Evolutionary conservation across 106 monocot genomes (phyloP), one percentile per base, ranked within the genome.

Genomic region (Allium sativum): DNA sequence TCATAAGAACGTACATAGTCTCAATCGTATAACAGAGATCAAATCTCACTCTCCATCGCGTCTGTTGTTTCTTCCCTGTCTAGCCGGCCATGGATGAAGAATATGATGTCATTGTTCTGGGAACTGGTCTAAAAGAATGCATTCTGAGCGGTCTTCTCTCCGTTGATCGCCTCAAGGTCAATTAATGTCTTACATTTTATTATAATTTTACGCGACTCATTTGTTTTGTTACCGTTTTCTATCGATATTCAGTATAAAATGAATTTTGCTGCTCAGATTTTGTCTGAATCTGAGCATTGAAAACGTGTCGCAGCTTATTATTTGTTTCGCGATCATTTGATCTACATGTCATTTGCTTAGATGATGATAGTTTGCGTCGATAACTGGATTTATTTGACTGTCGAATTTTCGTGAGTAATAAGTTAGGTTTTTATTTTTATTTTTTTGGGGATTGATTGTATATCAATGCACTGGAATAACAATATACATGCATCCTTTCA

Each of bases 141-240:
- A 85, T 89, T 62, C 84, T 89, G 65, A 85, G 84, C 48, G 89
- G 89, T 54, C 89, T 89, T 52, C 89, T 89, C 70, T 84, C 84
- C 65, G 89, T 89, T 66, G 89, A 89, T 50, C 76, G 89, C 79
- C 84, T 84, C 73, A 89, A 84, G 89, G 89, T 89, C 53, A 17
- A 47, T 48, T 74, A n/a, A 7, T 54, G 13, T 2, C 31, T 31
- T 31, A 31, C 10, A 53, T 12, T 74, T 44, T 53, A 18, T 3
- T 17, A 22, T 18, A 21, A 55, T 54, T 54, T 55, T 16, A 53
- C 1, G 15, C 14, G 12, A 53, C 12, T 7, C 12, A 12, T 53
- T 53, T 53, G 15, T 14, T 7, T 53, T 15, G 53, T 31, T 31
- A 31, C 31, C 31, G 4, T 53, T 53, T 53, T 2, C 7, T 53